Conservation (phyloP, 2,329 filamentous ascomycete genomes). For the Cercospora berteroae region DNA sequence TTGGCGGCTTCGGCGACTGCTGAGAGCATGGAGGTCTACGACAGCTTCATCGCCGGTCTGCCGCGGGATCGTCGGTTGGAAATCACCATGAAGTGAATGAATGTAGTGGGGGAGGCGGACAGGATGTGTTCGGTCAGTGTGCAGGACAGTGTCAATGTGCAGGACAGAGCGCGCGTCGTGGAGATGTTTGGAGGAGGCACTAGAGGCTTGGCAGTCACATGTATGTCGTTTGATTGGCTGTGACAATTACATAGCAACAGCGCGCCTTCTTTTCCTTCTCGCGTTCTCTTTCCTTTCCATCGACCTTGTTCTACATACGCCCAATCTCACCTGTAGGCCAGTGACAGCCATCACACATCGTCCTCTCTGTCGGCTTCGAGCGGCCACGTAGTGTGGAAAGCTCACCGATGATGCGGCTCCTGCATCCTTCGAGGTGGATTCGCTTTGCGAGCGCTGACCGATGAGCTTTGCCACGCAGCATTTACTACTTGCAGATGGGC, state of each 20-base stretch:
- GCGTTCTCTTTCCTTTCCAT: neutral
- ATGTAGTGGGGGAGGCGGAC: neutral
- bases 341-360: neutral
- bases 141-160: neutral
- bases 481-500: neutral
- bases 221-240: neutral
- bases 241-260: neutral
- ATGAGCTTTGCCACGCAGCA: neutral
- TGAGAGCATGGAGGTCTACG: slow-evolving; percentile 27
- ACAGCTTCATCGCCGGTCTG: neutral
- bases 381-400: neutral
- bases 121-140: neutral
- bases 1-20: slow-evolving; percentile 27
- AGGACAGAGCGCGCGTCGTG: neutral
- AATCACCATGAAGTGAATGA: neutral
- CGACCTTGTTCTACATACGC: neutral
- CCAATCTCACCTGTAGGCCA: neutral
- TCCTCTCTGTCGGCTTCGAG: neutral
- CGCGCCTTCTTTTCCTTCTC: neutral
- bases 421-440: neutral
- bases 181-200: neutral
- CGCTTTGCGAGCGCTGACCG: neutral
- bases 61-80: neutral
- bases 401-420: neutral
- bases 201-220: neutral